These are phyloP conservation scores for Roridomyces roridus DNA, from an alignment of 768 basidiomycete genomes.

Conservation along the genomic window DNA sequence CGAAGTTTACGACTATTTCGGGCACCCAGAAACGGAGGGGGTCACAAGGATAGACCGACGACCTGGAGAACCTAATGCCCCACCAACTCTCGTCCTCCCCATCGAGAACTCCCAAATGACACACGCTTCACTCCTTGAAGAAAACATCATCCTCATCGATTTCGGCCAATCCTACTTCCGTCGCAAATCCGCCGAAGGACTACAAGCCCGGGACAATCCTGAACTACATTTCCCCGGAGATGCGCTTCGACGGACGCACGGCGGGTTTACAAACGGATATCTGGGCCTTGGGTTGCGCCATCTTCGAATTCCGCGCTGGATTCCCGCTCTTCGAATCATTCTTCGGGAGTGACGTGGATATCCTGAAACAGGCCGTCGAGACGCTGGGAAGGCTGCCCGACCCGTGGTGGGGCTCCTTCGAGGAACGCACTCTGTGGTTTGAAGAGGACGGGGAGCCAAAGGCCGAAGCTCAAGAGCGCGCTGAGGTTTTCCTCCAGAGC, in stretches of 20 bases:
- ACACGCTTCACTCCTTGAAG: constrained; percentile 35
- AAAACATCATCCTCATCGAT: constrained; percentile 38
- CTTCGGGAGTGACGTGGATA: constrained; percentile 32
- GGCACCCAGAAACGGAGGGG: constrained; percentile 38
- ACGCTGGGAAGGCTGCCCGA: constrained; percentile 47
- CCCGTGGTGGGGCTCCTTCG: constrained; percentile 46
- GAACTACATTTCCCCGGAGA: constrained; percentile 43
- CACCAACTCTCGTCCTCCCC: constrained; percentile 34
- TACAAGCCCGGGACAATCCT: constrained; percentile 39
- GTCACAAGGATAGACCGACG: constrained; percentile 29
- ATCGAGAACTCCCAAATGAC: constrained; percentile 30
- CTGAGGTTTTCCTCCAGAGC: constrained; percentile 29
- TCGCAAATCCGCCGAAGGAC: constrained; percentile 28
- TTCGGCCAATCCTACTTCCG: constrained; percentile 44
- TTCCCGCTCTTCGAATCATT: constrained; percentile 47
- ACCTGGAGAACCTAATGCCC: constrained; percentile 34
- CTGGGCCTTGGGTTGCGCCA: constrained; percentile 48
- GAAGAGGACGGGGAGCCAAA: constrained; percentile 42
- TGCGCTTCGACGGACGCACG: constrained; percentile 38
- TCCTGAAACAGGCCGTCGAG: constrained; percentile 42
- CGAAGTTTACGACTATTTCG: constrained; percentile 37
- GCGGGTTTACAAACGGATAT: constrained; percentile 38
- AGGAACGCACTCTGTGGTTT: constrained; percentile 39
- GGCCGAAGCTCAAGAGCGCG: constrained; percentile 29
- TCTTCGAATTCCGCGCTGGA: constrained; percentile 51